These are phyloP conservation scores for Fraxinus velutina DNA, from an alignment of 305 asterid species.

Conservation along the genomic window DNA sequence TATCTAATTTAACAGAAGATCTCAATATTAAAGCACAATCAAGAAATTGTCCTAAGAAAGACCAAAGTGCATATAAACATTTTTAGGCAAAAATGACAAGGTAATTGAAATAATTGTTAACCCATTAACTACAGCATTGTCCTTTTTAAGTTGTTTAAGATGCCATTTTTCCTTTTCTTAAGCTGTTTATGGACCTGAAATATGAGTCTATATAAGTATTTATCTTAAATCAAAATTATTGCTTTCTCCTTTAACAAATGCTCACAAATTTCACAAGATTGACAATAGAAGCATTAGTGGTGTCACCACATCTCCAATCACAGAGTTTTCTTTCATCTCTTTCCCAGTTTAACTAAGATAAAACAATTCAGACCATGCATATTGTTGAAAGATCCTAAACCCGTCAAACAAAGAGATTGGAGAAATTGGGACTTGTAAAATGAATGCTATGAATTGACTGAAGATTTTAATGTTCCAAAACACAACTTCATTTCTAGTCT, in stretches of 20 bases:
- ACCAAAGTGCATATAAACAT: background rate
- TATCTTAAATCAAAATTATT: background rate
- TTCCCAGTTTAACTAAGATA: background rate
- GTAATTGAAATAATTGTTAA: background rate
- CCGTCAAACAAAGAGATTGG: background rate
- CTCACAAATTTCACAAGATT: background rate
- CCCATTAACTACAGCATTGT: background rate
- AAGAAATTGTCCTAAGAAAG: background rate
- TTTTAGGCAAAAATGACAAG: background rate
- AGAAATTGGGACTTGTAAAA: background rate
- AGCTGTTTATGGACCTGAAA: background rate
- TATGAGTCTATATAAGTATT: background rate
- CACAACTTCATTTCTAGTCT: background rate
- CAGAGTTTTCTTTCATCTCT: background rate
- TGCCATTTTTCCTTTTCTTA: background rate
- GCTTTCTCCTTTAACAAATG: background rate
- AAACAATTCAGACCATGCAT: background rate
- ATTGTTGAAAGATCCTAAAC: background rate
- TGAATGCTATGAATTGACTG: background rate
- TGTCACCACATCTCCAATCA: background rate
- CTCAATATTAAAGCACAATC: slow-evolving; percentile 20
- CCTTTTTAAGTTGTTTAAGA: background rate
- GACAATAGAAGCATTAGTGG: background rate
- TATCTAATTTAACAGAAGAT: slow-evolving; percentile 48
- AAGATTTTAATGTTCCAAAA: background rate